Conservation (phyloP, 202 grass and related monocot species). For the Alloteropsis angusta region DNA sequence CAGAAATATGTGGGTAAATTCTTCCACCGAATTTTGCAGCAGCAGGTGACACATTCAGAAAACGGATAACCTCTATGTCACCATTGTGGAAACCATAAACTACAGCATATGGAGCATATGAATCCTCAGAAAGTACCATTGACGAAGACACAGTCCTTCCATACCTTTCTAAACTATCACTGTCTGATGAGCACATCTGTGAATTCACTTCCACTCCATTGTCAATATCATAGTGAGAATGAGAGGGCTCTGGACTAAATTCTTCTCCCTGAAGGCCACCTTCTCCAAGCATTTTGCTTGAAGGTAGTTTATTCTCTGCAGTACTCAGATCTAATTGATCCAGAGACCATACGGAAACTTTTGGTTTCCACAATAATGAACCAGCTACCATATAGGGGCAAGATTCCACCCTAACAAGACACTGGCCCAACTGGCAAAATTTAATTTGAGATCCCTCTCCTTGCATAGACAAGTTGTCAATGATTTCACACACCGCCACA, state of each 20-base stretch:
- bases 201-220: slow-evolving; percentile 7
- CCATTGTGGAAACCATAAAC: slow-evolving; percentile 94
- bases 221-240: background rate
- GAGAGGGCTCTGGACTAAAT: slow-evolving; percentile 22
- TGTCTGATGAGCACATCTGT: slow-evolving; percentile 14
- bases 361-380: slow-evolving; percentile 72
- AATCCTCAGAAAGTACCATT: slow-evolving; percentile 84
- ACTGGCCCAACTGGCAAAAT: slow-evolving; percentile 45
- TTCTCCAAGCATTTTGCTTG: slow-evolving; percentile 56
- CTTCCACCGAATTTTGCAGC: slow-evolving; percentile 50
- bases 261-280: slow-evolving; percentile 58
- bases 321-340: slow-evolving; percentile 34
- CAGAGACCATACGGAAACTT: slow-evolving; percentile 58
- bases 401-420: slow-evolving; percentile 54
- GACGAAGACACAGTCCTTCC: slow-evolving; percentile 75
- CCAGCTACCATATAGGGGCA: slow-evolving; percentile 34
- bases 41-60: slow-evolving; percentile 50
- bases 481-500: slow-evolving; percentile 50
- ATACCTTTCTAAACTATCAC: background rate
- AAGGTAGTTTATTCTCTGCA: slow-evolving; percentile 24
- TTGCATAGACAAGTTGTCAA: slow-evolving; percentile 21
- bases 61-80: slow-evolving; percentile 83
- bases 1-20: slow-evolving; percentile 67
- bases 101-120: slow-evolving; percentile 71
- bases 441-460: slow-evolving; percentile 28